Evolutionary conservation across 768 basidiomycete species (phyloP), one percentile per base, ranked within the genome.

Genomic region (Lenzites betulinus): DNA sequence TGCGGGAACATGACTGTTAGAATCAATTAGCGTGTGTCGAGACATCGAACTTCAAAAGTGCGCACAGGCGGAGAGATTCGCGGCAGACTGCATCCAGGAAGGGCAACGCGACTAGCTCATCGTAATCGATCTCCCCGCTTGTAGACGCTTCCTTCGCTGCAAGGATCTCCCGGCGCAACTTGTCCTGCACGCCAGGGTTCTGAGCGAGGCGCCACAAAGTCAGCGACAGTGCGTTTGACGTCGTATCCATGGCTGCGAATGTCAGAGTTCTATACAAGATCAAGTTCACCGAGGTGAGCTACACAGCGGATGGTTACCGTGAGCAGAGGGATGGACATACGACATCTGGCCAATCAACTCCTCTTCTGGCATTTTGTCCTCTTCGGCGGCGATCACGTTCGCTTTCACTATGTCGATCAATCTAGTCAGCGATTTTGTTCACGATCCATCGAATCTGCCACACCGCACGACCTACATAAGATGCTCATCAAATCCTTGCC

Each of bases 81-180:
- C 82, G 78, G 3, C 86, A 77, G 7, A 87, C 79, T 13, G 76
- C 77, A 58, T 89, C 89, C 13, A 92, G 81, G 65, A 87, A 89
- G 0, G 86, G 80, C 2, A 92, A 74, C 0, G 78, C 22, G 57
- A 74, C 66, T 22, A 82, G 67, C 13, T 70, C 67, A 44, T 80
- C 79, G 52, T 79, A 79, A 3, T 65, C 50, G 2, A 80, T 39
- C 7, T 39, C 38, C 7, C 38, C 38, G 54, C 30, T 77, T 73
- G 1, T 54, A 64, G 9, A 64, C 64, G 2, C 51, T 62, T 4
- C 60, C 56, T 2, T n/a, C 22, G 74, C 75, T 23, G 67, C 51
- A 1, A 53, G 35, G 25, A 81, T 63, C 60, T 80, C 79, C 8
- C 66, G 16, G 12, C 80, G 72, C 22, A 81, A 66, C 46, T 66